Evolutionary conservation across 1,284 basidiomycete species (phyloP).

Genomic region (Naganishia sp.): DNA sequence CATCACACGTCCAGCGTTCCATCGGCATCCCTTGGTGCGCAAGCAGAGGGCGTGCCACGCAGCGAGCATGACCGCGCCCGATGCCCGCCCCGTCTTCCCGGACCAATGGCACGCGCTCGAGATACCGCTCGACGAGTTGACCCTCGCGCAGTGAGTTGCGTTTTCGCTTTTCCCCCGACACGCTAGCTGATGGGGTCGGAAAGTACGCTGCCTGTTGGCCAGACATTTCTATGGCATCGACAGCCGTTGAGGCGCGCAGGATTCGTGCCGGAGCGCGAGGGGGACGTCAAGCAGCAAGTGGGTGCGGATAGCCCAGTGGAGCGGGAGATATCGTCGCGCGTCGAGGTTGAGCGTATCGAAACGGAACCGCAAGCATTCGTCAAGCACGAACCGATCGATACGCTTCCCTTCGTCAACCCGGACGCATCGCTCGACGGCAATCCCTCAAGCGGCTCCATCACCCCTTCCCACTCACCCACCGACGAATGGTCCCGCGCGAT

Average conservation of each 20-base stretch:
- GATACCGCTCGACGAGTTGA: conserved; percentile 42
- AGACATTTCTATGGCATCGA: conserved; percentile 53
- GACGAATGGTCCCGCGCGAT: conserved; percentile 52
- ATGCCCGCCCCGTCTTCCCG: conserved; percentile 44
- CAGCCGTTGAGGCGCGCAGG: conserved; percentile 24
- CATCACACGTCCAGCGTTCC: too few species aligned
- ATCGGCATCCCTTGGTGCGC: not conserved
- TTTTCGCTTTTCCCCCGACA: not conserved
- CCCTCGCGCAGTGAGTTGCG: conserved; percentile 42
- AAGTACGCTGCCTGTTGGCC: conserved; percentile 50
- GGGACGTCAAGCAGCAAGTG: conserved; percentile 41
- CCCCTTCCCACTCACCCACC: not conserved
- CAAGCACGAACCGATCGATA: not conserved
- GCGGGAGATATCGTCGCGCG: not conserved
- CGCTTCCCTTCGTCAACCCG: not conserved
- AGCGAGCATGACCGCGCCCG: not conserved
- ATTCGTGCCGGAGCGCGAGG: conserved; percentile 32
- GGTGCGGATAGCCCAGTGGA: not conserved
- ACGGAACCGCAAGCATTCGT: not conserved
- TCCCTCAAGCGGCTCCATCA: conserved; percentile 1
- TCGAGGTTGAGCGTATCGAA: too few species aligned
- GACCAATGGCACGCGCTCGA: conserved; percentile 43
- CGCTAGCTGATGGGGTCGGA: not conserved
- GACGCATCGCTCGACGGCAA: not conserved
- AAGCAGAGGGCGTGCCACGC: not conserved